phyloP scores from a whole-genome alignment of 2,329 filamentous ascomycete species.

The Chrysoporthe deuterocubensis region DNA sequence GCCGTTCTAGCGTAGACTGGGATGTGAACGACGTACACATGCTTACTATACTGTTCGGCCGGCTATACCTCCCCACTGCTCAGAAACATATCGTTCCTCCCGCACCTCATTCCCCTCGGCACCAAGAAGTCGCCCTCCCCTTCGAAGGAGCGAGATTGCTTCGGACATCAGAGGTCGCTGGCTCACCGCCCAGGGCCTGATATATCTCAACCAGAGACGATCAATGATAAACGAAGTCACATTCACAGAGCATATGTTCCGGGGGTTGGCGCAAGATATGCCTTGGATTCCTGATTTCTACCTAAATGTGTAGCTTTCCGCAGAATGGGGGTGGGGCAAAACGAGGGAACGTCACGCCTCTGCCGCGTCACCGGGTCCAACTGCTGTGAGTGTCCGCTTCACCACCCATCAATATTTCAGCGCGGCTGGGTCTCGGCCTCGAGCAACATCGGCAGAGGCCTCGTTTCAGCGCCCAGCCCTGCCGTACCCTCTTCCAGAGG shows the following conservation, averaged over 20 bases:
- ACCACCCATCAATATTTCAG: conserved; percentile 13
- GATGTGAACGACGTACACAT: no score
- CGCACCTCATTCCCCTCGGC: no score
- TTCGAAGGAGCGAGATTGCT: no score
- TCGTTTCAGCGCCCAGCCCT: not conserved
- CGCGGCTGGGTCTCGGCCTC: conserved; percentile 9
- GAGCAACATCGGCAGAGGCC: not conserved
- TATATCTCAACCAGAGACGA: no score
- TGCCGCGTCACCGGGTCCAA: conserved; percentile 8
- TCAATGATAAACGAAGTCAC: not conserved
- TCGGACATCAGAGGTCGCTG: no score
- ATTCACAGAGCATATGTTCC: not conserved
- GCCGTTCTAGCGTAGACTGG: no score
- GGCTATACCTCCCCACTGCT: no score
- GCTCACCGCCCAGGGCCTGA: no score
- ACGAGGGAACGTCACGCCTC: conserved; percentile 9
- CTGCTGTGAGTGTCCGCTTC: not conserved
- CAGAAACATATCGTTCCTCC: no score
- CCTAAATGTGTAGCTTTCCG: conserved; percentile 23
- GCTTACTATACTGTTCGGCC: no score
- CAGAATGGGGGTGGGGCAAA: conserved; percentile 18
- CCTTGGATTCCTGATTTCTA: conserved; percentile 28
- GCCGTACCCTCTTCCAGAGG: not conserved
- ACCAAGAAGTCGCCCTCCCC: no score
- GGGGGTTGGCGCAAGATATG: conserved; percentile 19